Evolutionary conservation across 257 asterid genomes (phyloP), one percentile per base, ranked within the genome.

Genomic region (Solanum infundibuliforme): DNA sequence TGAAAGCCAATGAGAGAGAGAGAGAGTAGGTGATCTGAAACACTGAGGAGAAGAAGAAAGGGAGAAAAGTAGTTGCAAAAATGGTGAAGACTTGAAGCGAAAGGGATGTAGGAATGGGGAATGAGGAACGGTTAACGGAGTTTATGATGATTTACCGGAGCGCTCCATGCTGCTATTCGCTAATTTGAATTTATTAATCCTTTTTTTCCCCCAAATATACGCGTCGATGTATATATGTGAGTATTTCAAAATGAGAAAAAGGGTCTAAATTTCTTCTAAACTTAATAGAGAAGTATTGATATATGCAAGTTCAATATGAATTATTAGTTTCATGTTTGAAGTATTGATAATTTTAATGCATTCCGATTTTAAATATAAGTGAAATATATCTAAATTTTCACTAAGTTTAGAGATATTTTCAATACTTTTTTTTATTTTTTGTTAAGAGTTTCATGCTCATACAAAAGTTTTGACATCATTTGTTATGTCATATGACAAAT

Each of bases 11-110:
- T 73, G 12, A 20, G 12, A 18, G 12, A 36, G 18, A 72, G 66
- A 34, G 83, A 73, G 39, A 12, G 89, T 76, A 71, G 89, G 85
- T 89, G 92, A 90, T 88, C 91, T 90, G 91, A 73, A 84, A 62
- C 71, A 88, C 52, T 32, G 25, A 23, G 82, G 32, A 71, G 76
- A 65, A 71, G 76, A 68, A 12, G 77, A 27, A 66, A 66, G 14
- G 18, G 21, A 66, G 74, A 12, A 25, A 83, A 79, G 74, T 88
- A 76, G 52, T 41, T 39, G 88, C 87, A 86, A 71, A 76, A 90
- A 72, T 90, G 85, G 90, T 76, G 93, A 91, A 89, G 89, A 90
- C 90, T 87, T 90, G 88, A 92, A 90, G 93, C 90, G 89, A 91
- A 83, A 82, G 87, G 88, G 73, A 83, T 91, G 48, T 74, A 88